These are phyloP conservation scores for Polygonum maritimum DNA, from an alignment of 148 eudicot genomes.

Conservation along the genomic window DNA sequence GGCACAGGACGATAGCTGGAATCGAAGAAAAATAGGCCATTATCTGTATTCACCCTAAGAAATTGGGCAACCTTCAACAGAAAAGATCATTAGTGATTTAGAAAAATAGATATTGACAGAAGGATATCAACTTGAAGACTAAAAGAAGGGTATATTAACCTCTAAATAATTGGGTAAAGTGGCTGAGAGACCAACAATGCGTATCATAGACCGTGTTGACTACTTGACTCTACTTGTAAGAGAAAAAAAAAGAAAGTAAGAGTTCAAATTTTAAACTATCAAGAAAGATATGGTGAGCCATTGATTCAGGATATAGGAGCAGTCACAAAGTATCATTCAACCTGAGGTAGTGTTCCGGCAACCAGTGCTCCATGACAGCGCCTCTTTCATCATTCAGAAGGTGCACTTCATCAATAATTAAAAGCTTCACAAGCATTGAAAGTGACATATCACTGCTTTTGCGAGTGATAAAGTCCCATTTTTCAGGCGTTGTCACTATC, in stretches of 20 bases:
- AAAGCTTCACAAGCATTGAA: slow-evolving; percentile 89
- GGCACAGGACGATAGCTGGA: slow-evolving; percentile 99
- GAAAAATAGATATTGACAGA: background rate
- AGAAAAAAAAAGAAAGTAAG: background rate
- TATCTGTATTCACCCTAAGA: slow-evolving; percentile 87
- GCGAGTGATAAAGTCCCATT: slow-evolving; percentile 99
- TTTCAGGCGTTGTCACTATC: slow-evolving; percentile 99
- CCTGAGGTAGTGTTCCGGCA: slow-evolving; percentile 99
- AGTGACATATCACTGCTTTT: slow-evolving; percentile 99
- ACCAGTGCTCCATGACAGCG: slow-evolving; percentile 94
- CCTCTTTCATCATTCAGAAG: slow-evolving; percentile 98
- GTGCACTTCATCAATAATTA: slow-evolving; percentile 98
- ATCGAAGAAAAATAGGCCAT: slow-evolving; percentile 94
- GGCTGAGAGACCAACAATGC: slow-evolving; percentile 97
- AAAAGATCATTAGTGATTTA: slow-evolving; percentile 6
- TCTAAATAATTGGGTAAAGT: slow-evolving; percentile 93
- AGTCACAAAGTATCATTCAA: slow-evolving; percentile 39
- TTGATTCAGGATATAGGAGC: background rate
- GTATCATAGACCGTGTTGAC: slow-evolving; percentile 94
- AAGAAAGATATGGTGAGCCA: background rate
- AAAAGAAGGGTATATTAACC: slow-evolving; percentile 28
- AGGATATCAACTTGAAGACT: background rate
- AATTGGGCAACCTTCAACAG: slow-evolving; percentile 78
- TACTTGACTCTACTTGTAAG: slow-evolving; percentile 82
- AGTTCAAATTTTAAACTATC: background rate